Evolutionary conservation across 1,284 basidiomycete genomes (phyloP).

Genomic region (Cystodermella granulosa): DNA sequence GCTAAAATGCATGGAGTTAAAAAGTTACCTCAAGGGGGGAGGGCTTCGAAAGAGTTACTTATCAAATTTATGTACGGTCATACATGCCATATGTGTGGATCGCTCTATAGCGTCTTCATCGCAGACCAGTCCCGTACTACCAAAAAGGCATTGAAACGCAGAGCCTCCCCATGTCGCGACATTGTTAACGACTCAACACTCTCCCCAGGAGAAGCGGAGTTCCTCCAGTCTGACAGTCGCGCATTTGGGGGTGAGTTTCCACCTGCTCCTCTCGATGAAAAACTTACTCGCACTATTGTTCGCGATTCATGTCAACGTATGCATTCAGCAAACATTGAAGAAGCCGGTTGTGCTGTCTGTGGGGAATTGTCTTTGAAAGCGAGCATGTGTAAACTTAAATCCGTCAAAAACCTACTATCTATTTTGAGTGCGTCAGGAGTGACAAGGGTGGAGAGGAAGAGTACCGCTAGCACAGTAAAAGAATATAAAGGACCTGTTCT

Average conservation of each 20-base stretch:
- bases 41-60: neutral
- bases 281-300: too few relatives aligned
- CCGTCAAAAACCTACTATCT: neutral
- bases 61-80: too few relatives aligned
- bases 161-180: constrained; percentile 18
- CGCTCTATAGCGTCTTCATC: neutral
- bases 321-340: neutral
- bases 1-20: neutral
- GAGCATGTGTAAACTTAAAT: neutral
- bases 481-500: too few relatives aligned
- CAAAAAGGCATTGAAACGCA: neutral
- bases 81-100: too few relatives aligned
- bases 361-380: too few relatives aligned
- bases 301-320: neutral
- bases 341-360: neutral
- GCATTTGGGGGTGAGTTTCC: too few relatives aligned
- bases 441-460: too few relatives aligned
- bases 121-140: neutral
- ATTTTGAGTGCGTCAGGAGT: neutral
- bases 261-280: too few relatives aligned
- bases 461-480: neutral
- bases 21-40: too few relatives aligned
- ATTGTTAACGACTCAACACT: neutral
- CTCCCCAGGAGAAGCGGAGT: neutral
- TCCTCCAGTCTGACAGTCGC: neutral